Base-by-base conservation (phyloP, 148 eudicot genomes). In the Persicaria tinctoria region DNA sequence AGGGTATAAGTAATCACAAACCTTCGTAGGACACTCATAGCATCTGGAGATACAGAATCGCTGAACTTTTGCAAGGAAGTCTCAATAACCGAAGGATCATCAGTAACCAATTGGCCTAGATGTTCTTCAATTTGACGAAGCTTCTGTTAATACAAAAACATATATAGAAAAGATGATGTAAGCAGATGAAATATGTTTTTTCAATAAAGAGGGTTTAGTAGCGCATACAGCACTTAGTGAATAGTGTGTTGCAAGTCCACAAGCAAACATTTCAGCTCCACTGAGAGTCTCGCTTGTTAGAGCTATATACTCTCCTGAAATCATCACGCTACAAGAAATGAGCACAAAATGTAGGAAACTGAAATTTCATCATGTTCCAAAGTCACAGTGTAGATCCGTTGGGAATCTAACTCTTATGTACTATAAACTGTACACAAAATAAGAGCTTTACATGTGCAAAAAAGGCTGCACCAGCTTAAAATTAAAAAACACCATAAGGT, bases 191-290 rank as follows among this genome's bases (percentile, higher is more conserved):
- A 66, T 78, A 50, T n/a, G 48, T 51, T 62, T 57, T 45, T 47
- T 64, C 49, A 20, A 46, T 64, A 7, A 74, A 74, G 70, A 76
- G 20, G 50, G 57, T 70, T 72, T 73, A 71, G 68, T 12, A 59
- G 57, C 83, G 82, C 86, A 76, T 74, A 93, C 98, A 47, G 84
- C 78, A 68, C 79, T 77, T 69, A 79, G 87, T 75, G 94, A 82
- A 79, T 86, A 91, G 82, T 91, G 98, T 69, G 98, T 93, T 73
- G 97, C 98, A 77, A 91, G 92, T 77, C 98, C 98, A 81, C 98
- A 93, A 51, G 89, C 85, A 69, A 87, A 66, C 98, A 93, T 85
- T 83, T 93, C 98, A 27, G 85, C 89, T 72, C 97, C 98, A 81
- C 86, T 88, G 57, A 93, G 89, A 64, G 82, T 89, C 72, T 82